Evolutionary conservation across 1,139 yeast species (phyloP).

Genomic region (Scheffersomyces lignicola): DNA sequence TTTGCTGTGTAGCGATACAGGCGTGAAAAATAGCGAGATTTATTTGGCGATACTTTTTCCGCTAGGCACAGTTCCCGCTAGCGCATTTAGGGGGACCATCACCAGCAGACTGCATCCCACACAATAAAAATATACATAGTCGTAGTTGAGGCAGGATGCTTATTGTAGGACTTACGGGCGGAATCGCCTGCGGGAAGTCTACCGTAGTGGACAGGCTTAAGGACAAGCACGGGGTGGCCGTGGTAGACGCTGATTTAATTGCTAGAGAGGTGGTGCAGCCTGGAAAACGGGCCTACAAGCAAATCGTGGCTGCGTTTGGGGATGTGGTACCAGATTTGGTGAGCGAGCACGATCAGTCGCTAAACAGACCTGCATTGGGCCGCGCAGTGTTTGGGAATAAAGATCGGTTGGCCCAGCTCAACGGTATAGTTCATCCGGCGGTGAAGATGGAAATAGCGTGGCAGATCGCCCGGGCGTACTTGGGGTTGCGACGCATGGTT

Average conservation of each 20-base stretch:
- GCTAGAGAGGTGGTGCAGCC: slow-evolving; percentile 87
- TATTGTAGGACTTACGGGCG: slow-evolving; percentile 91
- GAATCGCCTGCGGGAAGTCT: slow-evolving; percentile 93
- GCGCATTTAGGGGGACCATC: background rate
- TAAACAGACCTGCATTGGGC: slow-evolving; percentile 79
- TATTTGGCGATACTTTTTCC: background rate
- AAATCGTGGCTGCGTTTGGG: slow-evolving; percentile 62
- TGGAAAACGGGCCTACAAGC: slow-evolving; percentile 66
- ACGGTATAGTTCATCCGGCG: slow-evolving; percentile 86
- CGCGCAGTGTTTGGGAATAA: slow-evolving; percentile 71
- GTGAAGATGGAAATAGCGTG: slow-evolving; percentile 67
- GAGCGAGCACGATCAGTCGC: slow-evolving; percentile 42
- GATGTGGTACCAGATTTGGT: slow-evolving; percentile 57
- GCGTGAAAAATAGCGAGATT: too few relatives aligned
- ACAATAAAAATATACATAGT: background rate
- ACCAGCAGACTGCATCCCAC: background rate
- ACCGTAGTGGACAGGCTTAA: slow-evolving; percentile 70
- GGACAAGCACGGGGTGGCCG: slow-evolving; percentile 51
- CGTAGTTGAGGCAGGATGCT: too few relatives aligned
- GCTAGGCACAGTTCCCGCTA: too few relatives aligned
- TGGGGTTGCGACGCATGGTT: slow-evolving; percentile 51
- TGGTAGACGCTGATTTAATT: slow-evolving; percentile 88
- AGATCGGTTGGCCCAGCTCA: slow-evolving; percentile 55
- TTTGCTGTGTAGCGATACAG: too few relatives aligned
- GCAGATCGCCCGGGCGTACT: slow-evolving; percentile 60